Base-by-base conservation (phyloP, 768 basidiomycete genomes). In the Kwoniella sp. region DNA sequence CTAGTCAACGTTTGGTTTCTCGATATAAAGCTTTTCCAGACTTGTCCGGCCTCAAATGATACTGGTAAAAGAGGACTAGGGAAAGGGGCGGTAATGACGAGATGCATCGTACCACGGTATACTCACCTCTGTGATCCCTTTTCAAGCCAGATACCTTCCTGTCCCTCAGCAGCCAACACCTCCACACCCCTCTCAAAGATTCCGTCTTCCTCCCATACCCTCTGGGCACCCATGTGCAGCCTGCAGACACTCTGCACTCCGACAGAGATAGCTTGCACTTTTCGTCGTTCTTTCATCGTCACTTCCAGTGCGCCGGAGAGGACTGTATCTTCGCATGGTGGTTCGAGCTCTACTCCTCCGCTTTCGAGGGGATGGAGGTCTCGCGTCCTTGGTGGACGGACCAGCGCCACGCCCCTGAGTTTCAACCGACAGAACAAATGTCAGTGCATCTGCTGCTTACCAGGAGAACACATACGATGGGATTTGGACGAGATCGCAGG, bases 161-260 rank as follows among this genome's bases (percentile, higher is more conserved):
- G 56, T 12, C 58, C 66, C 57, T 27, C 72, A 65, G 56, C 22
- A 27, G 37, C 56, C n/a, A 65, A 44, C 2, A 75, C 63, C 54
- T 72, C 69, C 9, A 75, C 71, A 12, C 67, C 71, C 37, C 70
- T 27, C 51, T 73, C 74, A 62, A 76, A 73, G 9, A 76, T 63
- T 21, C 72, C 74, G 54, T 76, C 74, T 48, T 76, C 72, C 51
- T 76, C 74, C 74, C 74, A 76, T 2, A 69, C 72, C 22, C 74
- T 49, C 25, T 55, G 29, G 10, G 19, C 36, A 12, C 72, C 71
- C 70, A 76, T 71, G 36, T 67, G 46, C 49, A 76, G 22, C 22
- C 55, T 59, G 47, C 66, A 73, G 2, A 76, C 68, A 44, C 69
- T 69, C 56, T 73, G 69, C 24, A 76, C 58, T 37, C 67, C 69